These are phyloP conservation scores for Clitopilus passeckerianus DNA, from an alignment of 768 basidiomycete species.

Conservation along the genomic window DNA sequence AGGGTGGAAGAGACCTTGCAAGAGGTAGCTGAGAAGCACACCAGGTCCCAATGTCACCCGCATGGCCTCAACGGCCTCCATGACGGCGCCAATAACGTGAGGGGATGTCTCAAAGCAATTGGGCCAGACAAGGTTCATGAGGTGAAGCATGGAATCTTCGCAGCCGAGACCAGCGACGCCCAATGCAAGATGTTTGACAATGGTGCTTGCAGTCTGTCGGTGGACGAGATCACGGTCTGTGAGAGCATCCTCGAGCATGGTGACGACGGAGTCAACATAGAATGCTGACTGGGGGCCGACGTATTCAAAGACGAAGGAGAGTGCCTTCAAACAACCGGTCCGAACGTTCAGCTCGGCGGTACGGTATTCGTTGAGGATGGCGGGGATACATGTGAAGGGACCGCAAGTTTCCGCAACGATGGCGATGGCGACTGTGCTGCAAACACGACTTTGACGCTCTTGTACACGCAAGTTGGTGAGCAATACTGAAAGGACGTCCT, in stretches of 20 bases:
- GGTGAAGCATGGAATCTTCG: conserved; percentile 95
- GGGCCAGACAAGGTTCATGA: conserved; percentile 99
- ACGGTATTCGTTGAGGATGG: conserved; percentile 97
- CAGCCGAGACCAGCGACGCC: conserved; percentile 96
- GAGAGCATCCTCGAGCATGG: conserved; percentile 96
- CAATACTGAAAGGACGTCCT: conserved; percentile 94
- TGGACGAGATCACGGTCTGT: conserved; percentile 98
- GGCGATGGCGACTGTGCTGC: conserved; percentile 96
- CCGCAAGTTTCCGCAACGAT: conserved; percentile 94
- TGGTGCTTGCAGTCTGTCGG: conserved; percentile 95
- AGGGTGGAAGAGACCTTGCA: conserved; percentile 96
- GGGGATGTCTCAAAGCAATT: conserved; percentile 99
- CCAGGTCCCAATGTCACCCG: conserved; percentile 93
- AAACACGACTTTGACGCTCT: conserved; percentile 98
- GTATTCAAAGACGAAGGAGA: conserved; percentile 99
- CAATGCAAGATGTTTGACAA: conserved; percentile 96
- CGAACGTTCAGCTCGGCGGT: conserved; percentile 98
- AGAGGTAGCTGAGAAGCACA: conserved; percentile 83
- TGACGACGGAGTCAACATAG: conserved; percentile 95
- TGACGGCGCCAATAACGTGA: conserved; percentile 96
- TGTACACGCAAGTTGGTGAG: conserved; percentile 96
- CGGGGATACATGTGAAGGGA: conserved; percentile 98
- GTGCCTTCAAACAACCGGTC: conserved; percentile 96
- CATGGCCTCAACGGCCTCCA: conserved; percentile 99
- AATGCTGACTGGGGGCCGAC: conserved; percentile 96